Evolutionary conservation across 148 eudicot species (phyloP).

Genomic region (Talinum fruticosum): DNA sequence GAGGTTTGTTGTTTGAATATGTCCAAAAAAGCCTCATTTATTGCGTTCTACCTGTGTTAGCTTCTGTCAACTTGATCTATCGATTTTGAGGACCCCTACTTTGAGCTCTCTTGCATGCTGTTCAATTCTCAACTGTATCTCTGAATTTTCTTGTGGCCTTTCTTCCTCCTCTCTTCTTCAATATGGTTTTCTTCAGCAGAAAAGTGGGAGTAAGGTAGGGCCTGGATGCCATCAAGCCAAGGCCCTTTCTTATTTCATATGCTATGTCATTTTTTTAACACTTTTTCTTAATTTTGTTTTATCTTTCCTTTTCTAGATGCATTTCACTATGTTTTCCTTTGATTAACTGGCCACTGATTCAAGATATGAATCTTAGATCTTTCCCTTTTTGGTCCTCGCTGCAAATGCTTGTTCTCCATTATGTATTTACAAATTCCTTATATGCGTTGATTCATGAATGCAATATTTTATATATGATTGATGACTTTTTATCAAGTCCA

Average conservation of each 20-base stretch:
- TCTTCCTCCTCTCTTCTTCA: background rate
- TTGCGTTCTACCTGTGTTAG: background rate
- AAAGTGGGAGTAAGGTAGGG: background rate
- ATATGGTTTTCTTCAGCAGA: background rate
- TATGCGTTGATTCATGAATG: background rate
- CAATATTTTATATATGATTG: background rate
- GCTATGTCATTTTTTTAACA: background rate
- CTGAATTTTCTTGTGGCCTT: background rate
- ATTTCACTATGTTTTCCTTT: background rate
- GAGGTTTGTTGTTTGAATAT: constrained; percentile 46
- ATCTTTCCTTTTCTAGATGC: background rate
- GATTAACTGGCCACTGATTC: background rate
- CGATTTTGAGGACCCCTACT: background rate
- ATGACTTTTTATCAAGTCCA: background rate
- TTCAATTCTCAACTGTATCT: background rate
- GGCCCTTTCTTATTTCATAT: background rate
- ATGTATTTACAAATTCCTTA: background rate
- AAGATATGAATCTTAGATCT: background rate
- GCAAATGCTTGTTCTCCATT: background rate
- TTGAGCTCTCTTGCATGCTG: background rate
- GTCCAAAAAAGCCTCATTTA: no score
- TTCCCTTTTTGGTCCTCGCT: background rate
- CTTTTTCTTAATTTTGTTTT: no score
- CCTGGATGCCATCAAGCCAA: background rate
- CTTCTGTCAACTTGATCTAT: background rate